phyloP scores from a whole-genome alignment of 352 stramenopile species.

The Aphanomyces astaci region DNA sequence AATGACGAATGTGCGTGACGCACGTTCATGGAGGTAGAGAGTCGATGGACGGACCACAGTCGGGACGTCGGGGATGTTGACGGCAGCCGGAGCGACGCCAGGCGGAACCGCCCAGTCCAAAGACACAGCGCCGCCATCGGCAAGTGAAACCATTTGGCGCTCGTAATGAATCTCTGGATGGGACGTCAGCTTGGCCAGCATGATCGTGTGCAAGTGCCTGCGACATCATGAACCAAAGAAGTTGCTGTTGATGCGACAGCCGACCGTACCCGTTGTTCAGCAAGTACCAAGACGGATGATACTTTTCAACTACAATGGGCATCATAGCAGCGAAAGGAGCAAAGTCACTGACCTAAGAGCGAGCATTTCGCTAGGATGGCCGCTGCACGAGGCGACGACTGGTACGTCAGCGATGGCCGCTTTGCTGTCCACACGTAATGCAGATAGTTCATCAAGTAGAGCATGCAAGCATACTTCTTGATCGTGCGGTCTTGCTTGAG shows the following conservation, averaged over 20 bases:
- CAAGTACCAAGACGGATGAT: conserved; percentile 14
- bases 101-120: conserved; percentile 62
- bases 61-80: conserved; percentile 22
- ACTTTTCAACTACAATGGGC: background rate
- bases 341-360: background rate
- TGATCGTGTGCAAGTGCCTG: conserved; percentile 13
- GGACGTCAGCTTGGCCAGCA: background rate
- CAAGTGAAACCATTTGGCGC: conserved; percentile 49
- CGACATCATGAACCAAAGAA: background rate
- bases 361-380: background rate
- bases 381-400: background rate
- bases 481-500: background rate
- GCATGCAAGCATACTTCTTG: conserved; percentile 2
- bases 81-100: conserved; percentile 22
- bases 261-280: conserved; percentile 11
- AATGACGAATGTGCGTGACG: background rate
- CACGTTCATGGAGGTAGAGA: background rate
- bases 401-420: background rate
- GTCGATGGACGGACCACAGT: conserved; percentile 27
- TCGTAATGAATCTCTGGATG: conserved; percentile 38
- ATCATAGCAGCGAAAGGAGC: background rate
- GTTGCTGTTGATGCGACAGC: background rate
- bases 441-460: conserved; percentile 4
- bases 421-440: background rate
- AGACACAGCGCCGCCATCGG: conserved; percentile 59